These are phyloP conservation scores for Pelargonium australe DNA, from an alignment of 441 rosid genomes.

Conservation along the genomic window DNA sequence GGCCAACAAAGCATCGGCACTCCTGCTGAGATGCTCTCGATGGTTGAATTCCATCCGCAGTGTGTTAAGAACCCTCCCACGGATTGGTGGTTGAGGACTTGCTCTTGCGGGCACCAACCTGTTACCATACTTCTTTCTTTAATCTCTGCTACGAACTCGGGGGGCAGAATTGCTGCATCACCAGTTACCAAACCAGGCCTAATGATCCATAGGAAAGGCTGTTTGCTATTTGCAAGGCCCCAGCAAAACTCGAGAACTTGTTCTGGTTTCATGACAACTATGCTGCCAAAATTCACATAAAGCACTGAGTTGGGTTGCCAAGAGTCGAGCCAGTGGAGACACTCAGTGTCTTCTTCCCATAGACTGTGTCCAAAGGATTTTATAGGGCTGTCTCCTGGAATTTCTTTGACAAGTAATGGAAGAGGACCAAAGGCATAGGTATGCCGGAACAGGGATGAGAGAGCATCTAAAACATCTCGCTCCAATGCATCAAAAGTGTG, in stretches of 20 bases:
- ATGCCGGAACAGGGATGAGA: constrained; percentile 7
- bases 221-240: constrained; percentile 13
- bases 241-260: constrained; percentile 8
- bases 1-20: constrained; percentile 67
- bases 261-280: too few species aligned
- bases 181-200: too few species aligned
- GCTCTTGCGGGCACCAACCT: constrained; percentile 49
- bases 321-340: constrained; percentile 13
- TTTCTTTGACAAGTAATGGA: constrained; percentile 11
- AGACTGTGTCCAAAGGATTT: constrained; percentile 8
- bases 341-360: constrained; percentile 19
- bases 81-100: constrained; percentile 18
- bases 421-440: constrained; percentile 15
- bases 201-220: too few species aligned
- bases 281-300: not conserved
- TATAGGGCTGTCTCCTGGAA: not conserved
- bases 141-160: constrained; percentile 8
- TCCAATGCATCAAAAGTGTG: constrained; percentile 16
- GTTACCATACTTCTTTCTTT: constrained; percentile 35
- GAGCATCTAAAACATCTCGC: constrained; percentile 9
- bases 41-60: too few species aligned
- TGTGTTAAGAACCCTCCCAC: too few species aligned
- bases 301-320: constrained; percentile 12
- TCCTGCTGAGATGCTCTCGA: constrained; percentile 21
- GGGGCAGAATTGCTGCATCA: too few species aligned